Evolutionary conservation across 106 monocot species (phyloP), one percentile per base, ranked within the genome.

Genomic region (Ottelia alismoides): DNA sequence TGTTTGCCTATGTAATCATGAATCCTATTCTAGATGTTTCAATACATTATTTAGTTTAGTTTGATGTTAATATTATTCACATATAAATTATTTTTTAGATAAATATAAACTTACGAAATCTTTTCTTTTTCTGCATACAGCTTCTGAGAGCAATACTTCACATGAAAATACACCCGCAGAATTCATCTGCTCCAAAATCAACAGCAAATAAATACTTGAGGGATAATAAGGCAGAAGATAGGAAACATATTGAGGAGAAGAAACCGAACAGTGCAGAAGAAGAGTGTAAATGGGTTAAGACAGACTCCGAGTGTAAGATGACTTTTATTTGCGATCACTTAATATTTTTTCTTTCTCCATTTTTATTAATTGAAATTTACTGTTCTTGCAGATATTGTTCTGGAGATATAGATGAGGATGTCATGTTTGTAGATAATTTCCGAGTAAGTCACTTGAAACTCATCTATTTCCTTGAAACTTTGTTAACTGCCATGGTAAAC

Each of bases 251-350:
- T 43, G 10, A 71, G 28, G 68, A 68, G 45, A 67, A 56, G 53
- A n/a, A n/a, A n/a, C n/a, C n/a, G n/a, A n/a, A n/a, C n/a, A n/a
- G n/a, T n/a, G 63, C 28, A 27, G 66, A 69, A 14, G 70, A 77
- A 2, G 20, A 55, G 40, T 52, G 70, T 45, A 80, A 72, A 71
- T 86, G 86, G 86, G 74, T 86, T 18, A 86, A 71, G 27, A 86
- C 86, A 17, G 86, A 86, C 72, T 86, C 86, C 16, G 86, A 86
- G 27, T 86, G 86, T 86, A 72, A 81, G 86, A n/a, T 69, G 27
- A 43, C 40, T 7, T 43, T 16, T 21, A 49, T 49, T n/a, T 43
- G 1, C 19, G 4, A 29, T 6, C 40, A 43, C 6, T 7, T 6
- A 7, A 6, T 43, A 7, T 16, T 43, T 43, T 43, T 43, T 43